Percentiles rank a stretch among this genome's conserved stretches.
Conservation (phyloP, 2,329 filamentous ascomycete genomes). For the Emmonsiellopsis sp. region DNA sequence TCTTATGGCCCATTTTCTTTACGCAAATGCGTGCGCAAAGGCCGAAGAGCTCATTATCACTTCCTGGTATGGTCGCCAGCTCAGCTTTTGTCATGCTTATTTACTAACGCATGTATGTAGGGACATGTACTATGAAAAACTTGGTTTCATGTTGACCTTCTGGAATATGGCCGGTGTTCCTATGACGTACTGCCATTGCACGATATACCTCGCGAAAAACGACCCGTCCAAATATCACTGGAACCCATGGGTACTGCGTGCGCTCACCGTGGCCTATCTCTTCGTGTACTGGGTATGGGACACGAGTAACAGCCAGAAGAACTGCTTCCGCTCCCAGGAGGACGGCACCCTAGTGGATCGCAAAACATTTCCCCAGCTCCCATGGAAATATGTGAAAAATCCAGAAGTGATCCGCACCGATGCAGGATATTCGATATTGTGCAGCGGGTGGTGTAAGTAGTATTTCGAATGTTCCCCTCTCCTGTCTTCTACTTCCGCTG, state of each 20-base stretch:
- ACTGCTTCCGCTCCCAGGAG: conserved; percentile 73
- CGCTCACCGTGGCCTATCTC: conserved; percentile 60
- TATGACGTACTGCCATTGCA: conserved; percentile 85
- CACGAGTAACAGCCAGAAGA: conserved; percentile 85
- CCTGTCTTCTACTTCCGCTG: background rate
- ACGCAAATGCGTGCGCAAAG: conserved; percentile 85
- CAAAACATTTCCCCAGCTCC: conserved; percentile 76
- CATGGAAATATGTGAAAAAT: conserved; percentile 73
- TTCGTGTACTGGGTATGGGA: conserved; percentile 88
- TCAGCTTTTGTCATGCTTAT: background rate
- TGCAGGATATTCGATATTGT: conserved; percentile 65
- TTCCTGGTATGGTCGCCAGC: conserved; percentile 50
- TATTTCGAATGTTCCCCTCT: conserved; percentile 23
- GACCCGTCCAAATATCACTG: conserved; percentile 65
- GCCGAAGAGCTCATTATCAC: conserved; percentile 83
- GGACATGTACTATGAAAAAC: conserved; percentile 96
- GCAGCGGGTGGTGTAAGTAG: conserved; percentile 64
- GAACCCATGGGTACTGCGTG: conserved; percentile 56
- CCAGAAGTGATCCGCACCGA: conserved; percentile 65
- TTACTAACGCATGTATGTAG: conserved; percentile 20
- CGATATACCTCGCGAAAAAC: conserved; percentile 78
- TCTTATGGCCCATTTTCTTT: conserved; percentile 80
- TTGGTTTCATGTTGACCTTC: conserved; percentile 95
- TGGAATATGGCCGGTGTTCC: conserved; percentile 92
- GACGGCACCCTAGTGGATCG: conserved; percentile 58